Evolutionary conservation across 768 basidiomycete genomes (phyloP), one percentile per base, ranked within the genome.

Genomic region (Kondoa malvinella): DNA sequence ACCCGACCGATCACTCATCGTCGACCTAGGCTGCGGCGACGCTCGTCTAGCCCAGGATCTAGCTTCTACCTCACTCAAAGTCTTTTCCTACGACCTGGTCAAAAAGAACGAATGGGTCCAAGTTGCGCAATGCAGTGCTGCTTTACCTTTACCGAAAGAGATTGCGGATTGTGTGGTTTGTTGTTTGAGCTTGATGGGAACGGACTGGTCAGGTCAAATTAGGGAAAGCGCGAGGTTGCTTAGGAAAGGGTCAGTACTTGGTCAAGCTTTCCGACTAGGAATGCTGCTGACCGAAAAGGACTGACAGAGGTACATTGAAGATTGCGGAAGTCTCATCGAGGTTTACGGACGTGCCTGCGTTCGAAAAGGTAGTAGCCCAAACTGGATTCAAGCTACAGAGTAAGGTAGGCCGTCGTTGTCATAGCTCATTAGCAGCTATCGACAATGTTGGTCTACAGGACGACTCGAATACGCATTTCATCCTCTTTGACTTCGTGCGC

Each of bases 21-120:
- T 85, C 34, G 95, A 99, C 78, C 81, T 99, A 34, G 95, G 95
- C 14, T 96, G 92, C 72, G 95, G 95, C 29, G 92, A 96, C 76
- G 95, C 92, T 27, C 83, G 86, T 4, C 81, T 99, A 31, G 92
- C 92, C 0, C 84, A 82, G 56, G 80, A 82, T 1, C 81, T 99
- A 34, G 76, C 40, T 50, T 50, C 40, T 50, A 72, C 70, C 56
- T 59, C 56, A 4, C 71, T 84, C 72, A 81, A 78, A 33, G 87
- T 88, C 26, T 75, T 88, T 57, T 90, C 87, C 0, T 92, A 84
- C 75, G 89, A 92, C 76, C 80, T 92, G 34, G 82, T 88, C 17
- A 59, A 57, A 32, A 66, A 63, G 67, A 63, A 67, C 56, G 50
- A 59, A 3, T 85, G 82, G 76, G 88, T 97, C 31, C 80, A 87